Base-by-base conservation (phyloP, 306 rosid species). In the Heteromeles arbutifolia region DNA sequence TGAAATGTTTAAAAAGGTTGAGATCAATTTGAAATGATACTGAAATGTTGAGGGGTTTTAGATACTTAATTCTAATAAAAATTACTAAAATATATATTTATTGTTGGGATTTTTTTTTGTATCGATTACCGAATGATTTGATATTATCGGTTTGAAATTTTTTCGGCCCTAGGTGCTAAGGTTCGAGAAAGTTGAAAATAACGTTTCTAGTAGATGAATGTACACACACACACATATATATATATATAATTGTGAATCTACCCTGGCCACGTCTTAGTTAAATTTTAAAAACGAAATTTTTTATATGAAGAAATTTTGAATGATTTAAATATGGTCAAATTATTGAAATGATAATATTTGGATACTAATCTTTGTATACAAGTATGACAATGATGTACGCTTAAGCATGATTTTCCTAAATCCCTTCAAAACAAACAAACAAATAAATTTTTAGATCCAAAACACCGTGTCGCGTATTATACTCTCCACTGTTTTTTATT, bases 161-260 rank as follows among this genome's bases (percentile, higher is more conserved):
- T 32, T 32, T 32, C 37, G 37, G 2, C 8, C 37, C 8, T 32
- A 5, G 37, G 37, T 32, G 37, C 37, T 1, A 32, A 32, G 56
- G 7, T 25, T 58, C 11, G 41, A 37, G 71, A 65, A 78, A 53
- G 69, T 26, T 8, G 79, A 83, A 73, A 76, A 29, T 62, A 61
- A 53, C 22, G 79, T 34, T 29, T 83, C 77, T 72, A 76, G 77
- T 31, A 70, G 29, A 73, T 28, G 53, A 15, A 57, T 32, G 37
- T 32, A 32, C 0, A 5, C 37, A 32, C 8, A 32, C 37, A 32
- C 37, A 32, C 37, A 32, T 7, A 32, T 1, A n/a, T n/a, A 6
- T 31, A 37, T 11, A 28, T 32, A 37, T 65, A 64, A 59, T 45
- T 11, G 78, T 13, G 66, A 72, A 5, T 54, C 67, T 44, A 52